These are phyloP conservation scores for Phytopythium boreale DNA, from an alignment of 352 stramenopile species.

Conservation along the genomic window DNA sequence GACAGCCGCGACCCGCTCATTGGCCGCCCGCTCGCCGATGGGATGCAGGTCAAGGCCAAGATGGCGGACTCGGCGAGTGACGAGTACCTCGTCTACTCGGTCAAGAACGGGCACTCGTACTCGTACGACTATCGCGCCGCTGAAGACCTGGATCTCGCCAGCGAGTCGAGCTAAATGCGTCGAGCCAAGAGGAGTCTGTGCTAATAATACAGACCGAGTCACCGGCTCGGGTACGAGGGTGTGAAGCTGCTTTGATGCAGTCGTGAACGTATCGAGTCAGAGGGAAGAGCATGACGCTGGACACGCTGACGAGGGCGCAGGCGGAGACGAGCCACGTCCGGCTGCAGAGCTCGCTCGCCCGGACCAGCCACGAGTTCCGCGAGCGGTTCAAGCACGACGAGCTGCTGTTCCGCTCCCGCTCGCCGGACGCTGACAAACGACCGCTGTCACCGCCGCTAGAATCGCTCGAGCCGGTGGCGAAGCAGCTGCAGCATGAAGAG, in stretches of 20 bases:
- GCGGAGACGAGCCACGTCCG: slow-evolving; percentile 51
- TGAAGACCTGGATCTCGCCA: slow-evolving; percentile 1
- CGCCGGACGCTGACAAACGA: not conserved
- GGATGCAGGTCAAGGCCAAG: slow-evolving; percentile 63
- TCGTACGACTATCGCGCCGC: slow-evolving; percentile 43
- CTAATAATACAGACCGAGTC: not conserved
- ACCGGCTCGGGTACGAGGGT: not conserved
- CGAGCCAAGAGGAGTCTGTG: not conserved
- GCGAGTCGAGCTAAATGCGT: not conserved
- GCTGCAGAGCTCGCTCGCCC: slow-evolving; percentile 56
- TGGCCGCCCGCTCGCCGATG: slow-evolving; percentile 45
- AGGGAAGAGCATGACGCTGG: slow-evolving; percentile 46
- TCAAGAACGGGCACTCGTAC: slow-evolving; percentile 62
- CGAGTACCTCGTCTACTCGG: slow-evolving; percentile 59
- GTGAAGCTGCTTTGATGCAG: not conserved
- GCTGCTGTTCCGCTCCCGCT: slow-evolving; percentile 39
- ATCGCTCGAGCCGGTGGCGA: not conserved
- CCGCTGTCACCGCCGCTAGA: not conserved
- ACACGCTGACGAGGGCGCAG: slow-evolving; percentile 53
- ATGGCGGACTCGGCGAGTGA: slow-evolving; percentile 23
- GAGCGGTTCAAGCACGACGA: slow-evolving; percentile 40
- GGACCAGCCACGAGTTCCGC: slow-evolving; percentile 41
- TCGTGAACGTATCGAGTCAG: not conserved
- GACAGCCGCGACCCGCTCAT: slow-evolving; percentile 35
- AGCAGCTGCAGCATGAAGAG: slow-evolving; percentile 8